phyloP scores from a whole-genome alignment of 2,329 filamentous ascomycete genomes.

The Stenocarpella maydis region DNA sequence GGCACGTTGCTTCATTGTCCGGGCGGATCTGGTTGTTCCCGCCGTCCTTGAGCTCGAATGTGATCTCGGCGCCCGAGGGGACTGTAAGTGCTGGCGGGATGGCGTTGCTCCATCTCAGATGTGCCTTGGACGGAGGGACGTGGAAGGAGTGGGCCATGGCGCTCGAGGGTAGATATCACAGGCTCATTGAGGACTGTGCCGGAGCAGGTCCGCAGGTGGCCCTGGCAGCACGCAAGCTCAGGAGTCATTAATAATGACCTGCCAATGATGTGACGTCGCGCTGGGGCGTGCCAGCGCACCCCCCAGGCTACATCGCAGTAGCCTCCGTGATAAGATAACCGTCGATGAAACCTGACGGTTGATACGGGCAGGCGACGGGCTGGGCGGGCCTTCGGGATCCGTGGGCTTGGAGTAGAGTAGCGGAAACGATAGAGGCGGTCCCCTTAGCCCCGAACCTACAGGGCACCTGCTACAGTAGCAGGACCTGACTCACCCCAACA shows the following conservation, averaged over 20 bases:
- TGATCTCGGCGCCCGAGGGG: conserved; percentile 55
- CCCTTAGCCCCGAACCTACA: neutral
- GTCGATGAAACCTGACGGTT: neutral
- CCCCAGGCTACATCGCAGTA: too few relatives aligned
- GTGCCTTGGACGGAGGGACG: conserved; percentile 43
- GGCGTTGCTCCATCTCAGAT: conserved; percentile 58
- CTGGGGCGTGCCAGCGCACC: neutral
- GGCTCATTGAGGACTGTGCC: neutral
- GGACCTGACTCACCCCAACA: neutral
- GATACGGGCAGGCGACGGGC: neutral
- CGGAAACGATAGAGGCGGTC: neutral
- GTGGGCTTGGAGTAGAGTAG: neutral
- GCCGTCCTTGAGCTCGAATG: conserved; percentile 59
- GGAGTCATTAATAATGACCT: neutral
- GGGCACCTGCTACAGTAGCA: conserved; percentile 13
- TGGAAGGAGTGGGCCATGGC: conserved; percentile 41
- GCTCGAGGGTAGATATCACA: neutral
- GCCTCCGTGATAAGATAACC: neutral
- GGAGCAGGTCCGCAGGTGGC: neutral
- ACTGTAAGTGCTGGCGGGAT: conserved; percentile 55
- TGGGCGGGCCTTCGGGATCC: neutral
- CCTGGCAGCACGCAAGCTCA: neutral
- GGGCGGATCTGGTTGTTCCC: conserved; percentile 58
- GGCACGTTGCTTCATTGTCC: conserved; percentile 49
- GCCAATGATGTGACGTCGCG: conserved; percentile 3